Evolutionary conservation across 148 eudicot species (phyloP).

Genomic region (Vaccinium myrtillus): DNA sequence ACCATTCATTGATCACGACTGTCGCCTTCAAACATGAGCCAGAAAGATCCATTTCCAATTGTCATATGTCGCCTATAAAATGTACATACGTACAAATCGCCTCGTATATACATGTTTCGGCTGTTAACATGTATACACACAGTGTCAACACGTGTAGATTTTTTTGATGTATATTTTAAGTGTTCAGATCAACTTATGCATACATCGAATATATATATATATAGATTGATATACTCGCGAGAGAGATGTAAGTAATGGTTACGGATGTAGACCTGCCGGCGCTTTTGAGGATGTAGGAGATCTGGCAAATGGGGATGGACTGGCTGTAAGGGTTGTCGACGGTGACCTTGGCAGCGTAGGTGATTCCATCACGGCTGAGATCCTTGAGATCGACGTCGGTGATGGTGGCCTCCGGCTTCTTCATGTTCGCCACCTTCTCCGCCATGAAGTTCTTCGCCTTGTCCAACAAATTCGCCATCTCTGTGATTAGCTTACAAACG

Average conservation of each 20-base stretch:
- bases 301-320: slow-evolving; percentile 61
- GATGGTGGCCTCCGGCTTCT: slow-evolving; percentile 64
- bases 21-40: no score
- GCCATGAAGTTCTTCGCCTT: slow-evolving; percentile 57
- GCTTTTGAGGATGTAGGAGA: slow-evolving; percentile 53
- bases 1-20: no score
- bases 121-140: not conserved
- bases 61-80: no score
- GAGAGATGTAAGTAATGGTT: not conserved
- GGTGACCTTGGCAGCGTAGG: slow-evolving; percentile 50
- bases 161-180: no score
- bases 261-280: slow-evolving; percentile 36
- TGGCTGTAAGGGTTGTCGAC: slow-evolving; percentile 63
- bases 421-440: slow-evolving; percentile 36
- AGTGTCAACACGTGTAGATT: not conserved
- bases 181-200: no score
- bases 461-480: slow-evolving; percentile 42
- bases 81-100: not conserved
- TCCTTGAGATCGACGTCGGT: slow-evolving; percentile 54
- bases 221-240: not conserved
- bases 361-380: slow-evolving; percentile 39
- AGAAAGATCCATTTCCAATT: no score
- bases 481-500: not conserved
- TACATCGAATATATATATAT: not conserved
- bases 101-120: not conserved